phyloP scores from a whole-genome alignment of 108 stramenopile genomes.

The Schizochytrium sp. region DNA sequence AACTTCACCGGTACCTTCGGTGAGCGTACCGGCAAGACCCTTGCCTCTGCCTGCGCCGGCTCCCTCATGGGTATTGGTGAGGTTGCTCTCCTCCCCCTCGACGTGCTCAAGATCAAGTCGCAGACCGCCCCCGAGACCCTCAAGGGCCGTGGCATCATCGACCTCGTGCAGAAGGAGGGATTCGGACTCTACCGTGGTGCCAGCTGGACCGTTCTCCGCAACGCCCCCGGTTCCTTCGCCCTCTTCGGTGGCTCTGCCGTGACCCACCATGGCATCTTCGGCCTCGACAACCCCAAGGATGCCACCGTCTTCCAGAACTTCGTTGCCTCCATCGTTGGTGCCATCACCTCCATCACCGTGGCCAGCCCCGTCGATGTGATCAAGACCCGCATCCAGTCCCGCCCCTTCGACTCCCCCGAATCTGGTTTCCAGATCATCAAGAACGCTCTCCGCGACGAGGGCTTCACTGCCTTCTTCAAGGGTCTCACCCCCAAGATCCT shows the following conservation, averaged over 20 bases:
- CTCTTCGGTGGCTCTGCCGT: conserved; percentile 82
- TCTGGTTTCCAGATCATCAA: conserved; percentile 78
- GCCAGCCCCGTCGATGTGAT: conserved; percentile 83
- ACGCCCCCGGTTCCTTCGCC: conserved; percentile 85
- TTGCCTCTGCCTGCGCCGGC: conserved; percentile 80
- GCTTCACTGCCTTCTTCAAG: conserved; percentile 81
- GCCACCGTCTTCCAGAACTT: conserved; percentile 70
- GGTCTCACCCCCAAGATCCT: conserved; percentile 83
- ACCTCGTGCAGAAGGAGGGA: conserved; percentile 80
- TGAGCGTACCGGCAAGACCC: conserved; percentile 76
- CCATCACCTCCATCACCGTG: conserved; percentile 80
- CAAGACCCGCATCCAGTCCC: conserved; percentile 83
- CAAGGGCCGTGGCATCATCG: conserved; percentile 78
- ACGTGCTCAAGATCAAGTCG: conserved; percentile 85
- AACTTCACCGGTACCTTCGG: conserved; percentile 78
- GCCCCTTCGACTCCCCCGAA: conserved; percentile 82
- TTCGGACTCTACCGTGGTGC: conserved; percentile 80
- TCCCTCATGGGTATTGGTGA: conserved; percentile 84
- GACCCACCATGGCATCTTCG: conserved; percentile 73
- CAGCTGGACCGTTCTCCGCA: conserved; percentile 81
- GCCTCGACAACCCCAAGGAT: conserved; percentile 67
- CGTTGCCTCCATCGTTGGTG: conserved; percentile 65
- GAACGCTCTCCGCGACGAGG: conserved; percentile 80
- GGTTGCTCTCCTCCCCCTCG: conserved; percentile 82
- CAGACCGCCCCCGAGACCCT: conserved; percentile 82